Base-by-base conservation (phyloP, 2,329 filamentous ascomycete species). In the Huntiella omanensis region DNA sequence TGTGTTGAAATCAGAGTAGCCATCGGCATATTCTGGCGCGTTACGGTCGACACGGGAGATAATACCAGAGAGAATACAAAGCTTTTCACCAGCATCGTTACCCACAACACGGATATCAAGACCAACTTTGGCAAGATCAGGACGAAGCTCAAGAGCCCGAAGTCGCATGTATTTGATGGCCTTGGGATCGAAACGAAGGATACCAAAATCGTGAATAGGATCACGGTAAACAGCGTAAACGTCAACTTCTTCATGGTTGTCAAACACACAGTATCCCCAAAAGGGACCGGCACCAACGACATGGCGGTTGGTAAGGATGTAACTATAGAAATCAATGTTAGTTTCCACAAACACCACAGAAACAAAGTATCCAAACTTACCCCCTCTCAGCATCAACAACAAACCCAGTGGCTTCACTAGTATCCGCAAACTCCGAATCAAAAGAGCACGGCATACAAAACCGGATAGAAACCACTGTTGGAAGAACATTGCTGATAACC, bases 391-490 rank as follows among this genome's bases (percentile, higher is more conserved):
- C 84, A 64, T 98, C 91, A 17, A 98, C 91, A 12, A 98, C 87
- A 59, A 98, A 98, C 5, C 91, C 91, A 0, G 91, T 98, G 3
- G 91, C 91, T 65, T 98, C 91, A 56, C 86, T 95, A 13, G 85
- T 85, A 60, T 93, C 72, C 5, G 91, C 91, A 22, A 84, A 69
- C 55, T 98, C 91, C n/a, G 91, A 96, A 61, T 98, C 91, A 60
- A 98, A 98, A 17, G 88, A 87, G 60, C 84, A 93, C 0, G 91
- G 95, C 69, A 95, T 86, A 60, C 88, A 96, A 66, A 98, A 98
- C 54, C 93, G 83, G 56, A 98, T 96, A n/a, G 88, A 94, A 43
- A 98, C 91, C 13, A 96, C 91, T 55, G 87, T 94, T 59, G 81
- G 79, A 46, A 98, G 87, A 3, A 98, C 91, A 51, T 77, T 80